Conservation (phyloP, 441 rosid genomes). For the Populus tomentosa region DNA sequence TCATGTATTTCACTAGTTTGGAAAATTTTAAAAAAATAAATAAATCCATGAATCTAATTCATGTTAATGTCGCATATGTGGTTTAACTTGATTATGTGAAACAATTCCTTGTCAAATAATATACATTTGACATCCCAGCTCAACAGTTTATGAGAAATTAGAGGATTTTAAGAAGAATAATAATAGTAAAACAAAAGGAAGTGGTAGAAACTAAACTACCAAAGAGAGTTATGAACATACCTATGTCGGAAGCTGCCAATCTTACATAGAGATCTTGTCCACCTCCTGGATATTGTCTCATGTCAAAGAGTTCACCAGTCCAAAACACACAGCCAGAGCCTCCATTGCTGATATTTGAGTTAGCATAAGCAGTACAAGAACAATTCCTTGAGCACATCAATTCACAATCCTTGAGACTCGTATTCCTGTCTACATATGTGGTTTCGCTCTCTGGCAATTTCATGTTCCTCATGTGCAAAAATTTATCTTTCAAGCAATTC, state of each 20-base stretch:
- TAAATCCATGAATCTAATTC: neutral
- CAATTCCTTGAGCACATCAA: constrained; percentile 48
- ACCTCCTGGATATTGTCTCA: constrained; percentile 27
- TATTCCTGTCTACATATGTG: constrained; percentile 37
- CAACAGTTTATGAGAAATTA: neutral
- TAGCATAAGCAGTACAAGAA: constrained; percentile 35
- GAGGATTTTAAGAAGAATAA: neutral
- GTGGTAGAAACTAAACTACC: neutral
- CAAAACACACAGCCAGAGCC: constrained; percentile 72
- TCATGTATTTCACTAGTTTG: neutral
- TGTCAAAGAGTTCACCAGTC: constrained; percentile 25
- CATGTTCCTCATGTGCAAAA: constrained; percentile 20
- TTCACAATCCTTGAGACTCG: constrained; percentile 49
- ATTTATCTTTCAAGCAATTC: neutral
- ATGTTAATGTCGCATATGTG: neutral
- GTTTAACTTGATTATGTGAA: neutral
- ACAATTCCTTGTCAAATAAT: neutral
- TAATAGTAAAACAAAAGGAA: neutral
- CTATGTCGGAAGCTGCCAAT: constrained; percentile 42
- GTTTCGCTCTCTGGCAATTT: constrained; percentile 61
- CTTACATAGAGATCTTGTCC: constrained; percentile 39
- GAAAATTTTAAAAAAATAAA: too few species aligned
- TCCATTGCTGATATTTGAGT: constrained; percentile 33
- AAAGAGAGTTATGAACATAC: constrained; percentile 15
- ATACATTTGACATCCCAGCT: neutral